These are phyloP conservation scores for Coleophoma eucalyptorum DNA, from an alignment of 2,329 filamentous ascomycete species.

Conservation along the genomic window DNA sequence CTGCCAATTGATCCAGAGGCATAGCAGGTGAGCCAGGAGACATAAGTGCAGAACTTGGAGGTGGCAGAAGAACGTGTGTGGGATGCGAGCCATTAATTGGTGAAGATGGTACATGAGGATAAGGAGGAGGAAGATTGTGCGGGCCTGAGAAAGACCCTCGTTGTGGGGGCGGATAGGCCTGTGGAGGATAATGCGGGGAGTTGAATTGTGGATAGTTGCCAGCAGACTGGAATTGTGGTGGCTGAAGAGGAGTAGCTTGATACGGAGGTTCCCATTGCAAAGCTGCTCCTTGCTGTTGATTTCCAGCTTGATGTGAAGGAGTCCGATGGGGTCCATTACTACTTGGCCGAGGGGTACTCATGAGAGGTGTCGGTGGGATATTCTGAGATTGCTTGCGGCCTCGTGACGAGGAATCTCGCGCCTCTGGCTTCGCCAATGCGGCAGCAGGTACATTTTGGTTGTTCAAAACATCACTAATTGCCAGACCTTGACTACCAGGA, in stretches of 20 bases:
- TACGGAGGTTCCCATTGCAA: constrained; percentile 24
- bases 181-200: constrained; percentile 7
- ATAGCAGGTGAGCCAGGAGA: constrained; percentile 18
- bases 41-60: constrained; percentile 14
- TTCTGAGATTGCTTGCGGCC: constrained; percentile 6
- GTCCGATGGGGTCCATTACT: constrained; percentile 19
- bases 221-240: constrained; percentile 8
- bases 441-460: constrained; percentile 11
- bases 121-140: constrained; percentile 20
- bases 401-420: constrained; percentile 1
- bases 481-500: constrained; percentile 17
- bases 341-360: constrained; percentile 9
- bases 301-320: constrained; percentile 20
- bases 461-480: constrained; percentile 22
- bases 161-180: constrained; percentile 8
- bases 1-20: constrained; percentile 24
- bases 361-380: constrained; percentile 8
- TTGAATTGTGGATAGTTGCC: constrained; percentile 4
- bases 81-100: constrained; percentile 18
- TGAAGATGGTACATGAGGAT: constrained; percentile 25
- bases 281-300: constrained; percentile 9
- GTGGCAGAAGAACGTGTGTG: constrained; percentile 19
- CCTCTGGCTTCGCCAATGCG: constrained; percentile 9
- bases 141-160: constrained; percentile 20
- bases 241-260: constrained; percentile 9